Conservation (phyloP, 257 asterid species). For the Gentiana dahurica region DNA sequence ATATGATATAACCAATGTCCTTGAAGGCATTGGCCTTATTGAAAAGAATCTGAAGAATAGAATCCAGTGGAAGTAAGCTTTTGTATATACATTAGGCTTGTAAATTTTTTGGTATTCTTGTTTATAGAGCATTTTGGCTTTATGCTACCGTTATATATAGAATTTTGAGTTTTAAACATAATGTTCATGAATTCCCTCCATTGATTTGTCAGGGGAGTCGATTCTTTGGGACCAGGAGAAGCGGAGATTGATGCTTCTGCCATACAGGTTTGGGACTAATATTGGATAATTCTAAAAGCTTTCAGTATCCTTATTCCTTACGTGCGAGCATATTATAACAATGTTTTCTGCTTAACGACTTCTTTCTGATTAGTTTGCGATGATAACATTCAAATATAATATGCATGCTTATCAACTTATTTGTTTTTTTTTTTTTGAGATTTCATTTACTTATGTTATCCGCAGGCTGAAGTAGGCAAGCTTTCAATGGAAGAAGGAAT, state of each 20-base stretch:
- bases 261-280: conserved; percentile 48
- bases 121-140: neutral
- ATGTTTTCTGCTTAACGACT: neutral
- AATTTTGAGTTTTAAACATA: neutral
- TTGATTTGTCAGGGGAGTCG: conserved; percentile 43
- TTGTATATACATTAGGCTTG: neutral
- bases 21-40: conserved; percentile 92
- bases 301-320: no score
- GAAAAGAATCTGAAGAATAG: conserved; percentile 90
- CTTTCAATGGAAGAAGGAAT: conserved; percentile 65
- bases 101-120: neutral
- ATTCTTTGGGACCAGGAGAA: conserved; percentile 64
- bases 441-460: conserved; percentile 16
- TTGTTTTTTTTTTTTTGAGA: conserved; percentile 7
- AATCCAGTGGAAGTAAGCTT: conserved; percentile 45
- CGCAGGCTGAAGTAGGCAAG: conserved; percentile 78
- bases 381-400: no score
- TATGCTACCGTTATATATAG: neutral
- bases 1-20: conserved; percentile 92
- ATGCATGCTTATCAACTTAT: neutral
- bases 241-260: conserved; percentile 60
- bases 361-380: no score
- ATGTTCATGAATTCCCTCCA: neutral
- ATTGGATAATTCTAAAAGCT: no score
- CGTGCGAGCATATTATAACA: neutral